Evolutionary conservation across 2,329 filamentous ascomycete genomes (phyloP).

Genomic region (Scleromitrula shiraiana): DNA sequence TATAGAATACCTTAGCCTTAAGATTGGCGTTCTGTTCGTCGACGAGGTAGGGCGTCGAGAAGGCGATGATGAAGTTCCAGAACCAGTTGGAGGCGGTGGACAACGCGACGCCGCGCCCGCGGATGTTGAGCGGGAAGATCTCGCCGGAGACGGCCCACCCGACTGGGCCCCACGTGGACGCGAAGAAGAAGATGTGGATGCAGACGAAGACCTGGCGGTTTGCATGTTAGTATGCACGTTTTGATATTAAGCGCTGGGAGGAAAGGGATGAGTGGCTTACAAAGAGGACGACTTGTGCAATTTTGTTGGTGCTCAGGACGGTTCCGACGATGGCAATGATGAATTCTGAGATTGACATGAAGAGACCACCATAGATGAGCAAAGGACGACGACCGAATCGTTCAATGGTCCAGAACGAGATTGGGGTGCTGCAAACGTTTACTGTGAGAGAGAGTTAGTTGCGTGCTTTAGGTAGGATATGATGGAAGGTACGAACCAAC

Average conservation of each 20-base stretch:
- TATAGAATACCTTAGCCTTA: constrained; percentile 34
- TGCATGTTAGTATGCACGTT: no score
- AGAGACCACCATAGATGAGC: constrained; percentile 67
- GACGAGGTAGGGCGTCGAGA: constrained; percentile 66
- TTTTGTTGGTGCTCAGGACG: constrained; percentile 58
- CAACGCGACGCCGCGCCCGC: constrained; percentile 65
- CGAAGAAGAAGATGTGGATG: constrained; percentile 83
- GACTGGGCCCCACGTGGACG: constrained; percentile 65
- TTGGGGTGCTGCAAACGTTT: constrained; percentile 75
- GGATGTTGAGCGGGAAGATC: constrained; percentile 77
- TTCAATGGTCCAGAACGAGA: constrained; percentile 80
- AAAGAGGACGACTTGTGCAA: constrained; percentile 15
- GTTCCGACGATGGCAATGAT: constrained; percentile 59
- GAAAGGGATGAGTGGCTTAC: no score
- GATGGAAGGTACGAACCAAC: background rate
- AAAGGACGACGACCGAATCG: constrained; percentile 70
- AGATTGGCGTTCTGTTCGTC: constrained; percentile 35
- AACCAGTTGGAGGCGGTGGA: constrained; percentile 87
- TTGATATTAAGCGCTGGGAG: no score
- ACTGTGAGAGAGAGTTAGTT: constrained; percentile 37
- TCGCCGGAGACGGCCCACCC: constrained; percentile 81
- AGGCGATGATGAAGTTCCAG: constrained; percentile 65
- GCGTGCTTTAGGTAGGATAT: background rate
- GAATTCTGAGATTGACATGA: constrained; percentile 84
- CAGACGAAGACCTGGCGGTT: constrained; percentile 65